Evolutionary conservation across 306 rosid species (phyloP), one percentile per base, ranked within the genome.

Genomic region (Quercus rubra): DNA sequence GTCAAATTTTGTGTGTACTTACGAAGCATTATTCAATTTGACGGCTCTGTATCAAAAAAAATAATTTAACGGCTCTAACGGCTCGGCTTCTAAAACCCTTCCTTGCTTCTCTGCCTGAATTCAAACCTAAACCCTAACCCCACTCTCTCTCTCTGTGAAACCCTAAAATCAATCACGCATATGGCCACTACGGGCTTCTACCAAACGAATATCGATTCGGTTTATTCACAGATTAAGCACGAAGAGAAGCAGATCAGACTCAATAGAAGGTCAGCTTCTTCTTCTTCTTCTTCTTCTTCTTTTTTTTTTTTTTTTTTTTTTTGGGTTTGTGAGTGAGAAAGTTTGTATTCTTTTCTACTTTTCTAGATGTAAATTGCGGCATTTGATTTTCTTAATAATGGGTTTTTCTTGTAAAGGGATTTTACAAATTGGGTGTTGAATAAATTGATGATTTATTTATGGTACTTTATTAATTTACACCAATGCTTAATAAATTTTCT

Each of bases 221-320:
- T 90, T 55, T 71, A 74, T 55, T 72, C 76, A 2, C 82, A 77
- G 41, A 70, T 88, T 54, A 92, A 89, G 58, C 85, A 73, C 43
- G 80, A 86, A 63, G 85, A 89, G 72, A 88, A 84, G 75, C 86
- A 76, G 63, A 77, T 78, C 71, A 87, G 83, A 57, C 90, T 83
- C 30, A 94, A 90, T 85, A 85, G 84, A 67, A 92, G 91, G 98
- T 92, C 63, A 12, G 27, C 20, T n/a, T 3, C 20, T 4, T 46
- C 20, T 8, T 18, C 20, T 4, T 6, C 5, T n/a, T 25, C 15
- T 23, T 2, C 2, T 49, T 21, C n/a, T 33, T 46, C 2, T 0
- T 4, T 5, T 41, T 13, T 21, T 21, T 33, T 0, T 23, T 23
- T 17, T 14, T 35, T 23, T 15, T 2, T 18, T 31, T 63, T 12